phyloP scores from a whole-genome alignment of 257 asterid genomes.

The Petunia axillaris region DNA sequence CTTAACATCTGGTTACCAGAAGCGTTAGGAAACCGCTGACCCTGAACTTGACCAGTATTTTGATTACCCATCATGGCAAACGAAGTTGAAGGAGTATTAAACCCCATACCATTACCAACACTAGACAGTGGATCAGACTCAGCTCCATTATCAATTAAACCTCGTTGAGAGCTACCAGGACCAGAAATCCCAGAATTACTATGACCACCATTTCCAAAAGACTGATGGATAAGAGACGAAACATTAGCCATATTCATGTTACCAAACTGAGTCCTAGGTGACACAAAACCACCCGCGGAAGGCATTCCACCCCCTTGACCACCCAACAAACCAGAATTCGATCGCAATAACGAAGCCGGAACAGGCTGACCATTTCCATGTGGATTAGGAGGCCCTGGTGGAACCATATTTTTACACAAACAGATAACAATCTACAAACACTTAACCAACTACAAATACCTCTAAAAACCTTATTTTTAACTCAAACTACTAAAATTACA shows the following conservation, averaged over 20 bases:
- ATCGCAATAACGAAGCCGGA: slow-evolving; percentile 68
- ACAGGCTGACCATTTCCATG: slow-evolving; percentile 68
- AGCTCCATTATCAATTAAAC: slow-evolving; percentile 59
- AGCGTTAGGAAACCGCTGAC: slow-evolving; percentile 65
- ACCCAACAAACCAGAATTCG: slow-evolving; percentile 73
- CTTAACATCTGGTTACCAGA: slow-evolving; percentile 60
- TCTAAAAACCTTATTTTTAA: neutral
- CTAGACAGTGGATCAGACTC: slow-evolving; percentile 68
- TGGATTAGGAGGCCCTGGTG: slow-evolving; percentile 76
- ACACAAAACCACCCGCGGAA: slow-evolving; percentile 66
- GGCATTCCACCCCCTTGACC: slow-evolving; percentile 81
- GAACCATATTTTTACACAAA: slow-evolving; percentile 58
- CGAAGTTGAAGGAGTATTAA: slow-evolving; percentile 57
- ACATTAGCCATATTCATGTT: slow-evolving; percentile 70
- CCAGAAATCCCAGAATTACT: slow-evolving; percentile 62
- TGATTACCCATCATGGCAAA: slow-evolving; percentile 50
- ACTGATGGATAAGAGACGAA: slow-evolving; percentile 67
- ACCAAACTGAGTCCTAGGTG: slow-evolving; percentile 67
- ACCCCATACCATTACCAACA: slow-evolving; percentile 66
- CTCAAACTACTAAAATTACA: neutral
- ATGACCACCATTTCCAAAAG: slow-evolving; percentile 72
- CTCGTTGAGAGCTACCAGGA: slow-evolving; percentile 64
- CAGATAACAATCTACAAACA: slow-evolving; percentile 27
- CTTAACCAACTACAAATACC: slow-evolving; percentile 28
- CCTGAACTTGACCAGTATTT: slow-evolving; percentile 65